Base-by-base conservation (phyloP, 2,329 filamentous ascomycete species). In the Tolypocladium capitatum region DNA sequence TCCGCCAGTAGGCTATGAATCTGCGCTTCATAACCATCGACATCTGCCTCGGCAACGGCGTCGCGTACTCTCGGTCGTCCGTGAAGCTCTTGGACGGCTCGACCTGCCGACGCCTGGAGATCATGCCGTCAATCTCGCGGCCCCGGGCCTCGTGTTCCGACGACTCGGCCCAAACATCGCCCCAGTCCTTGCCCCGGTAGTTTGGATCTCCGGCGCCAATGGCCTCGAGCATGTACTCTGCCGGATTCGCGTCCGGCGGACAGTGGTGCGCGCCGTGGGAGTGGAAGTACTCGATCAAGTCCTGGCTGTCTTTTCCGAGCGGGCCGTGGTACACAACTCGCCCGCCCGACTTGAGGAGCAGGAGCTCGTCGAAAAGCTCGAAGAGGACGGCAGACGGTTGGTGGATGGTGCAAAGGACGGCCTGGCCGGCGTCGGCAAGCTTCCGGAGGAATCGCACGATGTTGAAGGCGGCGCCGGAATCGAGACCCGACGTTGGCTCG, bases 1-100 rank as follows among this genome's bases (percentile, higher is more conserved):
- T 74, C 11, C 83, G 71, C 80, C 81, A 86, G 58, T 82, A 83
- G 0, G 78, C 69, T 11, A 78, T 55, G 50, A 83, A 84, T 3
- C 74, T 67, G 16, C 83, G 74, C 52, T 71, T 72, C 0, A 75
- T 72, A 1, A 82, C 75, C 5, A 72, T 64, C 28, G 57, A 49
- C 0, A 75, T 72, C 57, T 86, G 83, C 0, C 67, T 65, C 11
- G 60, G 60, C 1, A 81, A 58, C 0, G 80, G 74, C 64, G 80
- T 78, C 3, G 83, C 82, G 50, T 78, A 86, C 59, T 84, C 80
- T 28, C 74, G 69, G 51, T 76, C 70, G 46, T 77, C 73, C 14
- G 68, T 68, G 18, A 70, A 63, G 53, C 53, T 68, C 55, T 51
- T 60, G 43, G 53, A 66, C 20, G 56, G 66, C 50, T 60, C 63